These are phyloP conservation scores for Sordariomycetes sp. DNA, from an alignment of 2,329 filamentous ascomycete genomes.

Conservation along the genomic window DNA sequence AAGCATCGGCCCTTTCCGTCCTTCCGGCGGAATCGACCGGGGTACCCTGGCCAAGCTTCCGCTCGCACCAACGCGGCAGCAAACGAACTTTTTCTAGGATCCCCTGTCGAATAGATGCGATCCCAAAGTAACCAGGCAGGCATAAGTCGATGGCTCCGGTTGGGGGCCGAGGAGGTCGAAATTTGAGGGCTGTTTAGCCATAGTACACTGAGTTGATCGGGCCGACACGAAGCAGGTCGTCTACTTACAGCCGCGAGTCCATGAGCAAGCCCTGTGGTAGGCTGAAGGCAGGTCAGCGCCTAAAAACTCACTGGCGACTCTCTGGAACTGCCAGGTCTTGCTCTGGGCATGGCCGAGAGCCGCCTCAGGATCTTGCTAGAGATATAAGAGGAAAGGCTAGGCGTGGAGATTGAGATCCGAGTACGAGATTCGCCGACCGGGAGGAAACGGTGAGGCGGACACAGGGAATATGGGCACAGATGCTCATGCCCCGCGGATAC, in stretches of 20 bases:
- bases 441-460: background rate
- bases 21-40: too few species aligned
- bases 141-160: background rate
- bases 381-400: background rate
- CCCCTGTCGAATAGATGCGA: background rate
- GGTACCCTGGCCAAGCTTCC: background rate
- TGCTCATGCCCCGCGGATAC: background rate
- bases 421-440: background rate
- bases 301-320: background rate
- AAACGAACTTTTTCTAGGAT: background rate
- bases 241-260: background rate
- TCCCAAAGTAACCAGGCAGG: background rate
- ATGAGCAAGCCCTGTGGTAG: background rate
- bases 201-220: background rate
- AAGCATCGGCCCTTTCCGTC: too few species aligned
- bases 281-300: background rate
- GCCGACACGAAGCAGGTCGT: background rate
- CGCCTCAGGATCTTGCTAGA: background rate
- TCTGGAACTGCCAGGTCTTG: background rate
- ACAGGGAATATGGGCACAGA: background rate
- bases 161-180: background rate
- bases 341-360: background rate
- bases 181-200: background rate
- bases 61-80: background rate
- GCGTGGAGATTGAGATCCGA: background rate